These are phyloP conservation scores for Salmacisia buchloeana DNA, from an alignment of 1,284 basidiomycete species.

Conservation along the genomic window DNA sequence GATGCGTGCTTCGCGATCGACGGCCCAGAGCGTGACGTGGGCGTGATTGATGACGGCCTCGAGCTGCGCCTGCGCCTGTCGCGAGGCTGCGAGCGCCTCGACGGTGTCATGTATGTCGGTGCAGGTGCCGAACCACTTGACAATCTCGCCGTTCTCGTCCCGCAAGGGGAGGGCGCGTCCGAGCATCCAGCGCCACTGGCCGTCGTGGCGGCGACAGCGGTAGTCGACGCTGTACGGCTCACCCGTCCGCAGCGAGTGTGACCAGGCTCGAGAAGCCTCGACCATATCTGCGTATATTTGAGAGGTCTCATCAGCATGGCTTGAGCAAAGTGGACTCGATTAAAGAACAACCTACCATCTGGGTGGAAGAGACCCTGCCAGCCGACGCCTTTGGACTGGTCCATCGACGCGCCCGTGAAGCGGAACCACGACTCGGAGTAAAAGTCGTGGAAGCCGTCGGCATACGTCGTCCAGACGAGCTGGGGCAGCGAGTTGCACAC, in stretches of 20 bases:
- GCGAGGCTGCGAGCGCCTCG: slow-evolving; percentile 37
- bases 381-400: slow-evolving; percentile 39
- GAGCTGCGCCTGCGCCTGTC: slow-evolving; percentile 38
- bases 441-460: slow-evolving; percentile 44
- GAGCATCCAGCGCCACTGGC: slow-evolving; percentile 44
- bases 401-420: slow-evolving; percentile 45
- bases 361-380: slow-evolving; percentile 50
- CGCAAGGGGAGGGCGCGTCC: slow-evolving; percentile 45
- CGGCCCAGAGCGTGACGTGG: slow-evolving; percentile 43
- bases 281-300: slow-evolving; percentile 41
- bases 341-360: slow-evolving; percentile 46
- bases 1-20: slow-evolving; percentile 36
- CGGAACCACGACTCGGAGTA: slow-evolving; percentile 45
- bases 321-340: too few species aligned
- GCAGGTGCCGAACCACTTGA: slow-evolving; percentile 50
- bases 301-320: too few species aligned
- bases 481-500: slow-evolving; percentile 47
- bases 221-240: slow-evolving; percentile 50
- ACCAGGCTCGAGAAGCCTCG: slow-evolving; percentile 39
- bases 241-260: slow-evolving; percentile 48
- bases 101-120: slow-evolving; percentile 44
- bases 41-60: slow-evolving; percentile 46
- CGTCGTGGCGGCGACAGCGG: slow-evolving; percentile 41
- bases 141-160: slow-evolving; percentile 37
- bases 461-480: slow-evolving; percentile 48